A percentile compares a stretch with the other conserved stretches of the same genome.
Evolutionary conservation across 163 green algal species (phyloP).

Genomic region (Chlorella variabilis): DNA sequence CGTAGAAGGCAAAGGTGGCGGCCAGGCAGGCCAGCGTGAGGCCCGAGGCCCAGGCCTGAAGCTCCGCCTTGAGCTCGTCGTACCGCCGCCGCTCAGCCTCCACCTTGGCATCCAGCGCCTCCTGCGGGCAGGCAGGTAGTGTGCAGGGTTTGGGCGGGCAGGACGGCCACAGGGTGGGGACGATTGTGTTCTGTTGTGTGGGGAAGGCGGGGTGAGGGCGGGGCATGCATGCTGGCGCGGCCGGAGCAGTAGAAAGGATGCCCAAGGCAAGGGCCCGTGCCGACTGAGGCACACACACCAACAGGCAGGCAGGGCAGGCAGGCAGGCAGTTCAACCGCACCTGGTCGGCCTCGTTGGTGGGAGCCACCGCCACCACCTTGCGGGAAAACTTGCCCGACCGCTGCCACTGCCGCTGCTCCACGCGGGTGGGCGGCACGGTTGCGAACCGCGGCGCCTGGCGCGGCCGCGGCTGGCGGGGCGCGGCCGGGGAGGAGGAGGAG

Average conservation of each 20-base stretch:
- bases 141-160: too few species aligned
- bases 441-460: not conserved
- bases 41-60: constrained; percentile 59
- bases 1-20: constrained; percentile 64
- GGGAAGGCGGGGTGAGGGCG: too few species aligned
- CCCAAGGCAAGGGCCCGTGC: not conserved
- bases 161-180: too few species aligned
- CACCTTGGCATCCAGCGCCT: constrained; percentile 10
- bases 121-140: too few species aligned
- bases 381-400: constrained; percentile 50
- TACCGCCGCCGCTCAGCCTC: constrained; percentile 50
- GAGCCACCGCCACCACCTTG: constrained; percentile 25
- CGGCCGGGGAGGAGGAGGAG: not conserved
- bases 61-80: constrained; percentile 57
- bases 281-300: too few species aligned
- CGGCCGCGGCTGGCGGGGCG: not conserved
- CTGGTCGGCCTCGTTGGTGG: constrained; percentile 30
- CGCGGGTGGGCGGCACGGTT: constrained; percentile 42
- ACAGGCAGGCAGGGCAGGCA: too few species aligned
- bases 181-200: too few species aligned
- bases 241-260: not conserved
- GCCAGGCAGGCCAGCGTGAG: constrained; percentile 45
- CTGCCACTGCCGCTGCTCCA: constrained; percentile 50
- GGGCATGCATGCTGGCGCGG: not conserved
- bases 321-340: too few species aligned